These are phyloP conservation scores for Astrothelium macrocarpum DNA, from an alignment of 495 filamentous ascomycete species.

Conservation along the genomic window DNA sequence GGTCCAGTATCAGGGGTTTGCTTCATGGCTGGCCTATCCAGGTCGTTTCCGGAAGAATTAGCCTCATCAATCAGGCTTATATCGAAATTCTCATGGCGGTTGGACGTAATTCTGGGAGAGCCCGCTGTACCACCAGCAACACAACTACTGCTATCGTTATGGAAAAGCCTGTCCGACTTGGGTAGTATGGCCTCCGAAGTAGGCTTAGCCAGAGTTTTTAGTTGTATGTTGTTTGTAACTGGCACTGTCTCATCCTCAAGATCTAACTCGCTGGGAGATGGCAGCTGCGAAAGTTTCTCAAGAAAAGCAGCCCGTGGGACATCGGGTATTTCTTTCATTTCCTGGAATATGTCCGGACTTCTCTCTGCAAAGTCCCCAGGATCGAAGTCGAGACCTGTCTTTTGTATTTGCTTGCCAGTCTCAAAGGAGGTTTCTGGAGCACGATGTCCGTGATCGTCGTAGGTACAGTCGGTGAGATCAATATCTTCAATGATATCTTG, in stretches of 20 bases:
- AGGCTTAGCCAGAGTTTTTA: not conserved
- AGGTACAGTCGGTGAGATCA: not conserved
- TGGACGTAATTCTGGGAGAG: not conserved
- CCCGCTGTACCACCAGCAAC: not conserved
- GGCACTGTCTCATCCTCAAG: not conserved
- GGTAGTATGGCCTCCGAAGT: not conserved
- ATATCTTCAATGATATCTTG: constrained; percentile 24
- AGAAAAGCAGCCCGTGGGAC: not conserved
- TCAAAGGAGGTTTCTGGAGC: too few species aligned
- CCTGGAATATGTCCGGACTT: not conserved
- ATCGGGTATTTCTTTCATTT: not conserved
- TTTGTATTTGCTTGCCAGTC: not conserved
- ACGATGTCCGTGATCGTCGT: not conserved
- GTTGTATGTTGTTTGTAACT: not conserved
- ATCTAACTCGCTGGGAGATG: not conserved
- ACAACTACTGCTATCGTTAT: not conserved
- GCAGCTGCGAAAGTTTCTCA: not conserved
- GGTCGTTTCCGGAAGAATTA: not conserved
- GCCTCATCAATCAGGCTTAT: not conserved
- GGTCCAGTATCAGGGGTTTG: not conserved
- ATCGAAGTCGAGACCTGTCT: not conserved
- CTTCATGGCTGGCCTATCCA: not conserved
- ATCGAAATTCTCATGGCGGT: not conserved
- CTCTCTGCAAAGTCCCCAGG: not conserved
- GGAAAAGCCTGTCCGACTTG: not conserved